Percentiles rank a stretch among this genome's conserved stretches.
These are phyloP conservation scores for Coemansia sp. DNA, from an alignment of 192 early-diverging fungal species.

Conservation along the genomic window DNA sequence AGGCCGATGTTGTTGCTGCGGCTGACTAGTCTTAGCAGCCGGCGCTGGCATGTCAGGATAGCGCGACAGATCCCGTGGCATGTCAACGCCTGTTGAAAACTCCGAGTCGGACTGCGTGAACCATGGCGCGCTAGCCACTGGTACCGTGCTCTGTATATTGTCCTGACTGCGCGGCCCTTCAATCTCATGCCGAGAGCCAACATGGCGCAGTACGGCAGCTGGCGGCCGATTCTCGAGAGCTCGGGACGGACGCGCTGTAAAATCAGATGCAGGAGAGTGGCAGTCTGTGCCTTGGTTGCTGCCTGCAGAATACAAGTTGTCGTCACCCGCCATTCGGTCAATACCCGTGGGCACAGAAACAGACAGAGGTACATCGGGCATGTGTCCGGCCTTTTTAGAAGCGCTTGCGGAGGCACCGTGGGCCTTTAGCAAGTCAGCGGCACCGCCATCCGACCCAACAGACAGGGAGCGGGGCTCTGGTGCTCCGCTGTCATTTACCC, in stretches of 20 bases:
- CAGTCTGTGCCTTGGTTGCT: conserved; percentile 3
- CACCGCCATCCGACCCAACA: background rate
- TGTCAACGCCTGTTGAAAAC: conserved; percentile 15
- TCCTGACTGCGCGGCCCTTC: conserved; percentile 6
- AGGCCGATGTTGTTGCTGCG: conserved; percentile 10
- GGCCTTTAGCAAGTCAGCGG: background rate
- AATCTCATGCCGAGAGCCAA: conserved; percentile 12
- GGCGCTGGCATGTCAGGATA: conserved; percentile 31
- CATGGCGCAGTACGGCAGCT: conserved; percentile 9
- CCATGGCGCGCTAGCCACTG: conserved; percentile 18
- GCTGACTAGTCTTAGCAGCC: conserved; percentile 12
- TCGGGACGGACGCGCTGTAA: conserved; percentile 3
- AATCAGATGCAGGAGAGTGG: conserved; percentile 1
- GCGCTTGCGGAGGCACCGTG: background rate
- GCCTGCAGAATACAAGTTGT: conserved; percentile 12
- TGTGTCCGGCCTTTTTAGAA: background rate
- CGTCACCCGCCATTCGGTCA: conserved; percentile 14
- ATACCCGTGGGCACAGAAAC: conserved; percentile 36
- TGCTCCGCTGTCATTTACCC: conserved; percentile 64
- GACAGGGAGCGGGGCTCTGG: conserved; percentile 50
- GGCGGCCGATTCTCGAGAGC: background rate
- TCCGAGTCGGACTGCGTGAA: conserved; percentile 19
- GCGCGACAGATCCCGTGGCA: conserved; percentile 31
- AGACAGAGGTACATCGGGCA: conserved; percentile 11
- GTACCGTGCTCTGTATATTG: background rate